Evolutionary conservation across 108 stramenopile species (phyloP), one percentile per base, ranked within the genome.

Genomic region (Licmophora abbreviata): DNA sequence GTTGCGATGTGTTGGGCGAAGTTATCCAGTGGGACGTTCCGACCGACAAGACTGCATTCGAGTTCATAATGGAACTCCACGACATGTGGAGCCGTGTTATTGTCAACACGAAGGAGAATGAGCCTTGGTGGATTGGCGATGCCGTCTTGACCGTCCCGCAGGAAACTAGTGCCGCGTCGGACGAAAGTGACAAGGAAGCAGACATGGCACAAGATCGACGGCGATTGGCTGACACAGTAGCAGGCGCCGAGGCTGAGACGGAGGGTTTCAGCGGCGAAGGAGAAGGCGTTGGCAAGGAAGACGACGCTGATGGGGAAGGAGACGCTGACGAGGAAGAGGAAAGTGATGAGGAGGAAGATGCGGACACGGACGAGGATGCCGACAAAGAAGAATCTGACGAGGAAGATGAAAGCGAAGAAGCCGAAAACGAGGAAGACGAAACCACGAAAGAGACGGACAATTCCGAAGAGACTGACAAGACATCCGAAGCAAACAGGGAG

Each of bases 81-180:
- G 82, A 90, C 45, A 76, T 90, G 65, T 90, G 83, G 84, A 90
- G 79, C 38, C 63, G 66, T 20, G 81, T 80, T 12, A 72, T 83
- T 34, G 54, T 29, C 10, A 53, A 59, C 36, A 35, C 34, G 22
- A 35, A 61, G 23, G 65, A 49, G 1, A 34, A 50, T 7, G 61
- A 62, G 15, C 65, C 75, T 12, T 76, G 75, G 75, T 74, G 71
- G 71, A 59, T 63, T 27, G 71, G 61, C 45, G 69, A 76, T 18
- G 60, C 54, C 43, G 73, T 74, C 14, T 30, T 38, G 11, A 66
- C 69, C 10, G 50, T 66, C 38, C 64, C 68, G 4, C 59, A 74
- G 47, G 66, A 53, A 10, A 47, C 55, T 28, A 54, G 32, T 21
- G 48, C 25, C 26, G 34, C n/a, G 10, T 11, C 4, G 2, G 2